A percentile compares a stretch with the other conserved stretches of the same genome.
Evolutionary conservation across 495 filamentous ascomycete genomes (phyloP).

Genomic region (Penicillium chermesinum): DNA sequence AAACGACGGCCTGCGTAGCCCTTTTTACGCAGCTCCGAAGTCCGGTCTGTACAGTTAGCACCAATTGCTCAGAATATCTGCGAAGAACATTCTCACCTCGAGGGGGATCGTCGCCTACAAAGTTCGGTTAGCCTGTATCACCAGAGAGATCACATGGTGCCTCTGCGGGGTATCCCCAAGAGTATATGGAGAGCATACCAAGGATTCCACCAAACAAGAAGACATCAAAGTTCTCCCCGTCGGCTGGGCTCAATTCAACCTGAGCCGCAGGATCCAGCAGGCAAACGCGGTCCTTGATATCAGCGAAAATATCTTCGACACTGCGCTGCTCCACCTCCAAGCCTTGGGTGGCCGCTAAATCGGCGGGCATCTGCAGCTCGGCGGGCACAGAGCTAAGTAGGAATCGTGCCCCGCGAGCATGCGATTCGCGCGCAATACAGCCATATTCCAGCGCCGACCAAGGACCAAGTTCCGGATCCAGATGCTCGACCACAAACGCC

Average conservation of each 20-base stretch:
- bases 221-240: conserved; percentile 76
- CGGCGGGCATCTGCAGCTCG: conserved; percentile 59
- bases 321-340: conserved; percentile 64
- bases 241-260: conserved; percentile 74
- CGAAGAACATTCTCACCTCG: conserved; percentile 57
- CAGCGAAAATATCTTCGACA: conserved; percentile 72
- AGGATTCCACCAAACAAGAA: conserved; percentile 96
- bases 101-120: conserved; percentile 84
- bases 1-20: conserved; percentile 84
- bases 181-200: conserved; percentile 49
- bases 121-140: conserved; percentile 2
- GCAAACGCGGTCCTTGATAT: conserved; percentile 66
- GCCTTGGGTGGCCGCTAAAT: conserved; percentile 52
- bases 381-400: conserved; percentile 77
- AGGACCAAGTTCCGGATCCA: conserved; percentile 86
- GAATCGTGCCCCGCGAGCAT: conserved; percentile 62
- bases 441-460: conserved; percentile 93
- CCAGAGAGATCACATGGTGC: background rate
- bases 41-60: conserved; percentile 62
- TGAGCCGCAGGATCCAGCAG: conserved; percentile 80
- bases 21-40: conserved; percentile 85
- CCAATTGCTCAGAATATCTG: background rate
- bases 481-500: conserved; percentile 85
- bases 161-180: no score
- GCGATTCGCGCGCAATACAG: conserved; percentile 75